Percentiles rank a stretch among this genome's conserved stretches.
phyloP scores from a whole-genome alignment of 306 rosid genomes.

The Malus fusca region DNA sequence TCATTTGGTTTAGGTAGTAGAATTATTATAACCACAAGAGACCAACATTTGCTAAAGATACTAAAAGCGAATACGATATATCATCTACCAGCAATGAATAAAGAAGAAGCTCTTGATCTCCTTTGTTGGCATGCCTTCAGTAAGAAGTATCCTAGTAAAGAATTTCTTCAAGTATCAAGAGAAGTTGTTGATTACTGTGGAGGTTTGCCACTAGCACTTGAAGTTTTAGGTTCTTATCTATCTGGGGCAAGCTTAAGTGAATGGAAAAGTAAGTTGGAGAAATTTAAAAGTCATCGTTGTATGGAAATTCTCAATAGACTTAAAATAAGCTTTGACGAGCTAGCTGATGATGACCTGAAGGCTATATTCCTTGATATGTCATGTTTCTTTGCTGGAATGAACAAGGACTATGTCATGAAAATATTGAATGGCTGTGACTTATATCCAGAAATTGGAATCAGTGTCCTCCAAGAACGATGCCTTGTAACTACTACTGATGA shows the following conservation, averaged over 20 bases:
- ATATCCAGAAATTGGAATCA: too few relatives aligned
- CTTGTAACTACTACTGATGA: neutral
- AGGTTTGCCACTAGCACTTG: constrained; percentile 40
- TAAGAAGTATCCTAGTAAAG: neutral
- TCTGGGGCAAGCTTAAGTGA: neutral
- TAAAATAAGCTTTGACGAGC: constrained; percentile 16
- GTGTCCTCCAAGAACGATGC: too few relatives aligned
- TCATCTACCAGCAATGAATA: too few relatives aligned
- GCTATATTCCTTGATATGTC: too few relatives aligned
- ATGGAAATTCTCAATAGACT: constrained; percentile 10
- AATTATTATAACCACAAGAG: too few relatives aligned
- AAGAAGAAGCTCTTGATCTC: constrained; percentile 15
- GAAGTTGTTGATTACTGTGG: constrained; percentile 2
- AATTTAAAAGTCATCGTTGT: neutral
- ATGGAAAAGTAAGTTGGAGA: neutral
- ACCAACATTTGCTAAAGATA: too few relatives aligned
- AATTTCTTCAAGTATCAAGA: neutral
- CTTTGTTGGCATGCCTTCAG: constrained; percentile 29
- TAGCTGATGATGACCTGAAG: neutral
- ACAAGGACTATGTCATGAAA: too few relatives aligned
- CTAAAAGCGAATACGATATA: too few relatives aligned
- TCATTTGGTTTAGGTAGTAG: too few relatives aligned
- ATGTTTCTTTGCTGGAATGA: too few relatives aligned
- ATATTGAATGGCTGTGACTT: too few relatives aligned
- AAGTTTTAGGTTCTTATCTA: constrained; percentile 29